A percentile compares a stretch with the other conserved stretches of the same genome.
Conservation (phyloP, 2,329 filamentous ascomycete genomes). For the Colletotrichum sublineola region DNA sequence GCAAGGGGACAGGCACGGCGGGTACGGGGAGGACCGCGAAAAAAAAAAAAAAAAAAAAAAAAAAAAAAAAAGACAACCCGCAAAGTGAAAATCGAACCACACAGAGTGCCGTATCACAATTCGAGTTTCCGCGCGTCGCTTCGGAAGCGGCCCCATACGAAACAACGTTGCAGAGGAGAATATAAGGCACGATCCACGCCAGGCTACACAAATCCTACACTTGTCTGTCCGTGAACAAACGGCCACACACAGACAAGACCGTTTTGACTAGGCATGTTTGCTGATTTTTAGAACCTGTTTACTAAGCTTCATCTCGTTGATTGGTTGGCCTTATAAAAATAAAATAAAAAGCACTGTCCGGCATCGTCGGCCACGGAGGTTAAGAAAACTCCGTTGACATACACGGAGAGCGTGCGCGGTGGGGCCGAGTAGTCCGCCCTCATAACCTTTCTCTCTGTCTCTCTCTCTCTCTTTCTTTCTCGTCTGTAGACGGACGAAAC, state of each 20-base stretch:
- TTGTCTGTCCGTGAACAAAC: background rate
- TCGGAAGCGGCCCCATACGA: background rate
- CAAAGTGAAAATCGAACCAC: background rate
- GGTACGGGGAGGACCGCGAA: background rate
- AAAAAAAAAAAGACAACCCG: background rate
- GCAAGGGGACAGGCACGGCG: background rate
- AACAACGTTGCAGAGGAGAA: background rate
- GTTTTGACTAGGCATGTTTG: background rate
- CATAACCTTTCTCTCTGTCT: too few relatives aligned
- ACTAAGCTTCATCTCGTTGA: too few relatives aligned
- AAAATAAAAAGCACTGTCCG: background rate
- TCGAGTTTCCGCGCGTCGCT: too few relatives aligned
- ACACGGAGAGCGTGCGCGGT: background rate
- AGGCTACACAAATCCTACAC: background rate
- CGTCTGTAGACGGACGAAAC: background rate
- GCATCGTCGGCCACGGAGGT: conserved; percentile 1
- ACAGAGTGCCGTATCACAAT: background rate
- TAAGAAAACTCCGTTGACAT: conserved; percentile 7
- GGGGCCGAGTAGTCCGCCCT: background rate
- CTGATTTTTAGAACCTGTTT: too few relatives aligned
- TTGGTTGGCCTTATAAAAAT: too few relatives aligned
- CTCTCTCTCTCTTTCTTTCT: too few relatives aligned
- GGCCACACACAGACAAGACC: background rate
- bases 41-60: background rate
- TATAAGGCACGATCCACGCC: background rate